Conservation (phyloP, 78 protist genomes). For the Dictyostelium capitatum region DNA sequence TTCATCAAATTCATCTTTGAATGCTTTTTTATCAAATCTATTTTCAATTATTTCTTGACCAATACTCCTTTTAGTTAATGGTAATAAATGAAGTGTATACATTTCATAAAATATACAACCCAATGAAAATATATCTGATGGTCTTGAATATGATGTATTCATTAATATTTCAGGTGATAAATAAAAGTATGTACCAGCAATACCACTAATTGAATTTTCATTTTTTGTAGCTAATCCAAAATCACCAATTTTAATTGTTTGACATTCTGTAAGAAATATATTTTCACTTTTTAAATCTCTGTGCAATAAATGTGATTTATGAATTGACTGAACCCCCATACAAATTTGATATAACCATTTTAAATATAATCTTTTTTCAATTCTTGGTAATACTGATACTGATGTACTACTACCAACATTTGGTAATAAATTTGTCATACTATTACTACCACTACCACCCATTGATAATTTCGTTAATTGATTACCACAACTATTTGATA, state of each 20-base stretch:
- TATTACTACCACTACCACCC: not conserved
- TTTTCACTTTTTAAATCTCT: constrained; percentile 56
- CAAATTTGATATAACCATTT: constrained; percentile 58
- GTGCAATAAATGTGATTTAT: constrained; percentile 35
- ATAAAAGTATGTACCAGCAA: constrained; percentile 62
- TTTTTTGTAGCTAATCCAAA: constrained; percentile 58
- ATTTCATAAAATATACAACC: constrained; percentile 70
- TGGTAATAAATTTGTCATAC: not conserved
- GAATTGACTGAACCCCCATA: constrained; percentile 55
- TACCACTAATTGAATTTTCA: constrained; percentile 25
- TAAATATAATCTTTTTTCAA: constrained; percentile 2
- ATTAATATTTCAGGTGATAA: constrained; percentile 41
- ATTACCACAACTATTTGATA: not conserved
- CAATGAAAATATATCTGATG: constrained; percentile 63
- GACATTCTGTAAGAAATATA: constrained; percentile 14
- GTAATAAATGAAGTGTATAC: constrained; percentile 39
- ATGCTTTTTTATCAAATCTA: constrained; percentile 19
- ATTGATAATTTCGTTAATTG: not conserved
- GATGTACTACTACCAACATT: not conserved
- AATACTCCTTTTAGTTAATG: constrained; percentile 46
- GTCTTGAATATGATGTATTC: constrained; percentile 40
- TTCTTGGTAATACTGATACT: not conserved
- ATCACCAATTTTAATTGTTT: constrained; percentile 52
- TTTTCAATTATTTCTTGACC: constrained; percentile 56
- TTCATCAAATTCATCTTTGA: constrained; percentile 29